These are phyloP conservation scores for Silene coronaria DNA, from an alignment of 179 eudicot genomes.

Conservation along the genomic window DNA sequence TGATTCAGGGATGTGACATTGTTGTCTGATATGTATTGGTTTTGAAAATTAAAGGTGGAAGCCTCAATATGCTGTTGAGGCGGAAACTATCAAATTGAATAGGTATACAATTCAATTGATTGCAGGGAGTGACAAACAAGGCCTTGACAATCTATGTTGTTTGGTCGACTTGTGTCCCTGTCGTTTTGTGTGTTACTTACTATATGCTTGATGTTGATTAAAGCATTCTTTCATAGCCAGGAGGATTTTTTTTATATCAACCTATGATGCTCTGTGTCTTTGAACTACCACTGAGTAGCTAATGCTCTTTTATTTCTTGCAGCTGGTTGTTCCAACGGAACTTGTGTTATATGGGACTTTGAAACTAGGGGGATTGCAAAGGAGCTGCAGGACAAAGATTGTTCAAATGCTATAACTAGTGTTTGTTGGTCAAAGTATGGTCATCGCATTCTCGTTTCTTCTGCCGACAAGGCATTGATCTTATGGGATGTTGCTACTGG, in stretches of 20 bases:
- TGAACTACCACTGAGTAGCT: background rate
- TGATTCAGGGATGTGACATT: background rate
- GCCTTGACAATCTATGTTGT: background rate
- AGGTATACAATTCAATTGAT: too few species aligned
- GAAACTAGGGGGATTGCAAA: conserved; percentile 78
- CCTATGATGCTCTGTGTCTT: background rate
- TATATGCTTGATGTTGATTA: background rate
- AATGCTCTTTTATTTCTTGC: conserved; percentile 17
- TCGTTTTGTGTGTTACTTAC: background rate
- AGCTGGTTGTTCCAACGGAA: conserved; percentile 98
- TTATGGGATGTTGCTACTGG: conserved; percentile 92
- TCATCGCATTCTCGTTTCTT: conserved; percentile 70
- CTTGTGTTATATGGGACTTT: conserved; percentile 93
- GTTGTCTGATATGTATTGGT: background rate
- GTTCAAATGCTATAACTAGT: conserved; percentile 71
- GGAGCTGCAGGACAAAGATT: conserved; percentile 70
- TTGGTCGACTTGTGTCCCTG: background rate
- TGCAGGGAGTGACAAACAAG: too few species aligned
- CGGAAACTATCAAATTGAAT: background rate
- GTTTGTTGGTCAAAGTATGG: conserved; percentile 95
- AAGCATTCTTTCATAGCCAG: background rate
- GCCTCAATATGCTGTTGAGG: background rate
- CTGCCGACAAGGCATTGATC: conserved; percentile 78
- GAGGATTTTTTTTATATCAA: background rate
- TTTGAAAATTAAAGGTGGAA: background rate